Percentiles rank a stretch among this genome's conserved stretches.
Evolutionary conservation across 345 rosid species (phyloP).

Genomic region (Noccaea bulbosa): DNA sequence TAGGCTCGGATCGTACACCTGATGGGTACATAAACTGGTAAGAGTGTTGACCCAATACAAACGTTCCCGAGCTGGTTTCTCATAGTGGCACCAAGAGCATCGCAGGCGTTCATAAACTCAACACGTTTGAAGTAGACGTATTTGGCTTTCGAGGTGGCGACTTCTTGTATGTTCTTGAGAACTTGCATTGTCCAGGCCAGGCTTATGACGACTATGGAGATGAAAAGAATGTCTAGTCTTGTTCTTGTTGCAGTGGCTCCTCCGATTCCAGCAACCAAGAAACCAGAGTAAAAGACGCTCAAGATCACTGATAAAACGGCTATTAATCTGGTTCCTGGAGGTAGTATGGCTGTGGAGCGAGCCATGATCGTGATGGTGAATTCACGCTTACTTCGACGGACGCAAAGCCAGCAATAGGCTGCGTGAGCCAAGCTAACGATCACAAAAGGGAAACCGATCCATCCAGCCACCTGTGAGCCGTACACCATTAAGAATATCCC

Average conservation of each 20-base stretch:
- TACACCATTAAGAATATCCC: conserved; percentile 49
- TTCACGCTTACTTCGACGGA: conserved; percentile 48
- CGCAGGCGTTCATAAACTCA: conserved; percentile 48
- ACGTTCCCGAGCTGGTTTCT: conserved; percentile 59
- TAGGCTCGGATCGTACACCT: conserved; percentile 53
- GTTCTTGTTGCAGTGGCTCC: conserved; percentile 68
- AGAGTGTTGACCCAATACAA: conserved; percentile 60
- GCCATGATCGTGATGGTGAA: conserved; percentile 55
- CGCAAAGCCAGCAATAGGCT: conserved; percentile 48
- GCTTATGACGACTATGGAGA: conserved; percentile 54
- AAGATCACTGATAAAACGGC: conserved; percentile 40
- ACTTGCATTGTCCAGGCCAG: conserved; percentile 79
- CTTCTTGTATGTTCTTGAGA: conserved; percentile 57
- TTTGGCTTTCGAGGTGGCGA: conserved; percentile 56
- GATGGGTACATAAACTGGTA: conserved; percentile 53
- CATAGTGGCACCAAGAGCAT: conserved; percentile 50
- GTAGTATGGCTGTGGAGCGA: conserved; percentile 51
- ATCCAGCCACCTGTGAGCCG: conserved; percentile 43
- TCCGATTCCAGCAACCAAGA: conserved; percentile 74
- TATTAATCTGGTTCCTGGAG: conserved; percentile 43
- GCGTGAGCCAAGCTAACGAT: conserved; percentile 44
- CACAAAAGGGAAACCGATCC: conserved; percentile 44
- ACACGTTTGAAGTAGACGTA: conserved; percentile 48
- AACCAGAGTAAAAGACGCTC: conserved; percentile 51
- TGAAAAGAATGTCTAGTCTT: conserved; percentile 54